These are phyloP conservation scores for Aureobasidium sp. DNA, from an alignment of 2,329 filamentous ascomycete genomes.

Conservation along the genomic window DNA sequence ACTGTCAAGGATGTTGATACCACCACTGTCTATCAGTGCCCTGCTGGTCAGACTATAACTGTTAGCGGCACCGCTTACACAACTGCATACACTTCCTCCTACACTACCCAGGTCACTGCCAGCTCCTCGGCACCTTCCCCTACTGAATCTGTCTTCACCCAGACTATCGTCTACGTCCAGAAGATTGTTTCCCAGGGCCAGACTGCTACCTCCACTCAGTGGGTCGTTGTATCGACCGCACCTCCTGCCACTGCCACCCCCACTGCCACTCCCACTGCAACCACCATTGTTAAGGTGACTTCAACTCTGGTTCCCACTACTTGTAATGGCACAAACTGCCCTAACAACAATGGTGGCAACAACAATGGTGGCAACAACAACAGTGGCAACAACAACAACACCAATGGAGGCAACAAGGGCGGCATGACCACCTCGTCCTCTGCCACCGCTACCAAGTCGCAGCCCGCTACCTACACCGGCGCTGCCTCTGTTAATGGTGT, in stretches of 20 bases:
- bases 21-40: conserved; percentile 37
- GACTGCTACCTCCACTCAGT: conserved; percentile 6
- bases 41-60: conserved; percentile 26
- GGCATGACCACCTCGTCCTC: neutral
- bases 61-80: conserved; percentile 9
- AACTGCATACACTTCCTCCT: conserved; percentile 6
- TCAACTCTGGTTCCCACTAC: neutral
- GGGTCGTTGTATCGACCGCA: conserved; percentile 20
- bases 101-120: conserved; percentile 2
- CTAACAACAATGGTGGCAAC: neutral
- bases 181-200: neutral
- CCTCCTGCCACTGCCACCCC: conserved; percentile 21
- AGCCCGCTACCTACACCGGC: conserved; percentile 14
- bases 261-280: conserved; percentile 23
- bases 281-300: conserved; percentile 25
- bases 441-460: neutral
- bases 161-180: conserved; percentile 17
- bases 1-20: conserved; percentile 8
- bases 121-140: neutral
- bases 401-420: neutral
- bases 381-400: conserved; percentile 5
- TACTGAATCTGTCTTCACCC: neutral
- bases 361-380: neutral
- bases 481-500: conserved; percentile 12
- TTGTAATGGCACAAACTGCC: no score